A percentile compares a stretch with the other conserved stretches of the same genome.
Conservation (phyloP, 305 asterid species). For the Fraxinus dipetala region DNA sequence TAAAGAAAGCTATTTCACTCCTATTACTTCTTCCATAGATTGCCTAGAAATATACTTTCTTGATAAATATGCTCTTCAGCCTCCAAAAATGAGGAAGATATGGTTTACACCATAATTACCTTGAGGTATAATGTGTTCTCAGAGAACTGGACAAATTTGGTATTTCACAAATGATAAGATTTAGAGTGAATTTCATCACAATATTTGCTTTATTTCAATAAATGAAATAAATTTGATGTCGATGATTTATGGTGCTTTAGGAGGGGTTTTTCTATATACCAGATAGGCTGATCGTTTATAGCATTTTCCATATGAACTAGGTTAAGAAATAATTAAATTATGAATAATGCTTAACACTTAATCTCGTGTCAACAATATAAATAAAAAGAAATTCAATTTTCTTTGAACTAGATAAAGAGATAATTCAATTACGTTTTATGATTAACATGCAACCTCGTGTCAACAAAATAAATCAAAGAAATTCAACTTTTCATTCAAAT, state of each 20-base stretch:
- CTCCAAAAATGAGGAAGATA: background rate
- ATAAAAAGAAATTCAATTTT: background rate
- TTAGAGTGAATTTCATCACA: background rate
- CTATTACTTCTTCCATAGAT: background rate
- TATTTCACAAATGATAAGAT: background rate
- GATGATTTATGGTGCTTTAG: background rate
- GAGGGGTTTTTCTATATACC: background rate
- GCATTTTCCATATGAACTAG: background rate
- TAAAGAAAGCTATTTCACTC: background rate
- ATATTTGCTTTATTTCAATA: background rate
- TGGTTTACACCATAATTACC: background rate
- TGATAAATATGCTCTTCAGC: background rate
- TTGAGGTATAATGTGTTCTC: background rate
- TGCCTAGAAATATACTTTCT: background rate
- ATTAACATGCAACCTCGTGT: background rate
- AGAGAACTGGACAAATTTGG: background rate
- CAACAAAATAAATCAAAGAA: background rate
- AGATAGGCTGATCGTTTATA: background rate
- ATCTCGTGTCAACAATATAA: background rate
- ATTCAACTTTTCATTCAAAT: background rate
- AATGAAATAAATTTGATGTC: background rate
- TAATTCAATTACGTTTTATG: background rate
- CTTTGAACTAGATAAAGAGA: background rate
- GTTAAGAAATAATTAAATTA: background rate
- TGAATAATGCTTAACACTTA: background rate